Evolutionary conservation across 2,329 filamentous ascomycete genomes (phyloP), one percentile per base, ranked within the genome.

Genomic region (Cercospora berteroae): DNA sequence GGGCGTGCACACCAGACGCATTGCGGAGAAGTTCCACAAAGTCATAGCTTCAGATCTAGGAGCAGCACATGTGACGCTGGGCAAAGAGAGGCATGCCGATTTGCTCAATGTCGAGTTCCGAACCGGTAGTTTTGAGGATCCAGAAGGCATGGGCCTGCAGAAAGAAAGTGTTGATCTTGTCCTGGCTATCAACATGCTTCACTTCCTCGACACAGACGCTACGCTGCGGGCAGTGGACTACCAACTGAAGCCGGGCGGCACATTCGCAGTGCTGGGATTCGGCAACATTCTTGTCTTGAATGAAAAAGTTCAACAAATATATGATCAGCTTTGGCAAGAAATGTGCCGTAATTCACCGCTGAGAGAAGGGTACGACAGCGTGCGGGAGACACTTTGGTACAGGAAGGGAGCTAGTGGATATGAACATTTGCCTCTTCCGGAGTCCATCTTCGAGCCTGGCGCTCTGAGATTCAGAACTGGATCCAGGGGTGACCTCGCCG

Each of bases 161-260:
- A 39, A 59, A 29, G 39, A 55, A 27, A 65, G 56, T 20, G 56
- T 65, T 23, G 63, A 65, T 39, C 25, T 60, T 20, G 36, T 65
- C 29, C 12, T 65, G 25, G 63, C 63, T 1, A 55, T 60, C 25
- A 65, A 65, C 23, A 39, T 58, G 2, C 23, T 65, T 5, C 63
- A 65, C 48, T 65, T 60, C 27, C n/a, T 60, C 12, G 63, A 65
- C 16, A 33, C 44, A 5, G 63, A 65, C 5, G 57, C 44, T 1
- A 36, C 27, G 27, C 16, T 52, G 16, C 42, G 59, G 36, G 56
- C 63, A 5, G 44, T 65, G 5, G 25, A 52, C 18, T 29, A 60
- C 18, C 63, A 65, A 52, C 27, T 65, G 18, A 60, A 60, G 50
- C 63, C 63, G 1, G 63, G 63, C 10, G 63, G 63, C 29, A 60